These are phyloP conservation scores for Scortechinia acanthostroma DNA, from an alignment of 2,329 filamentous ascomycete genomes.

Conservation along the genomic window DNA sequence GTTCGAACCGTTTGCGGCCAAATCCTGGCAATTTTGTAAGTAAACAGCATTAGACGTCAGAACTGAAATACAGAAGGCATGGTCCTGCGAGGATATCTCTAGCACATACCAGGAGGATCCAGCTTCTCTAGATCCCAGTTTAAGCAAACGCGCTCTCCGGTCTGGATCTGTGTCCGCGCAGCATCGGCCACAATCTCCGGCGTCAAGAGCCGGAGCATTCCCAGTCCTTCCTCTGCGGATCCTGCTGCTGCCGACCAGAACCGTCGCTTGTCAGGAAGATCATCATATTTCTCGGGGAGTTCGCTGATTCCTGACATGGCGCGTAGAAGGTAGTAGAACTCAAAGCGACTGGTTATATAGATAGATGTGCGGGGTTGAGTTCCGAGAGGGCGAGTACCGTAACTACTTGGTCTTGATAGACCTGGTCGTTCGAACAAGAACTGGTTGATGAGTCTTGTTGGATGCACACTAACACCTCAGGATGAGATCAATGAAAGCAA, in stretches of 20 bases:
- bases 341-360: too few relatives aligned
- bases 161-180: not conserved
- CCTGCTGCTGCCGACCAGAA: not conserved
- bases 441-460: too few relatives aligned
- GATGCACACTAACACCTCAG: too few relatives aligned
- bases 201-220: not conserved
- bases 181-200: not conserved
- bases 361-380: too few relatives aligned
- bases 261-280: slow-evolving; percentile 1
- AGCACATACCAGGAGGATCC: not conserved
- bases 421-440: too few relatives aligned
- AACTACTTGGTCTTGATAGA: too few relatives aligned
- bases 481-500: too few relatives aligned
- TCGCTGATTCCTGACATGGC: not conserved
- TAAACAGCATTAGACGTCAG: not conserved
- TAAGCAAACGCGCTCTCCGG: not conserved
- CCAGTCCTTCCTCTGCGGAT: not conserved
- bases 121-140: not conserved
- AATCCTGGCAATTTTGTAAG: slow-evolving; percentile 17
- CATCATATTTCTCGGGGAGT: not conserved
- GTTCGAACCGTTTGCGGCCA: slow-evolving; percentile 18
- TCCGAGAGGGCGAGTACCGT: too few relatives aligned
- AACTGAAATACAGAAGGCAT: not conserved
- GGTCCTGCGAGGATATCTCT: too few relatives aligned
- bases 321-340: too few relatives aligned